Percentiles rank a stretch among this genome's conserved stretches.
Conservation (phyloP, 768 basidiomycete genomes). For the Galerina sulciceps region DNA sequence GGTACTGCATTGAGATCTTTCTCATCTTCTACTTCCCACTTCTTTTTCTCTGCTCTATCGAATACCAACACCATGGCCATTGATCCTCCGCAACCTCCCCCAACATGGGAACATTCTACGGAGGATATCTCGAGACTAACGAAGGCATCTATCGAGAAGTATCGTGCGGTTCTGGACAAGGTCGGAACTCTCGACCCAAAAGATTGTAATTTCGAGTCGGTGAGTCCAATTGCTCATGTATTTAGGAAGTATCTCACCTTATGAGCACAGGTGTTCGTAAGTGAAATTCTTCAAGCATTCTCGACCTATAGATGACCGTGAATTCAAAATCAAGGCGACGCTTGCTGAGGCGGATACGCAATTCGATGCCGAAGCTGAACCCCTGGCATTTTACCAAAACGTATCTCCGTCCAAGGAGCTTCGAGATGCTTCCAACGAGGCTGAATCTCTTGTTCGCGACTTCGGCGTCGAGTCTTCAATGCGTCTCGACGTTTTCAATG, state of each 20-base stretch:
- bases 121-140: slow-evolving; percentile 62
- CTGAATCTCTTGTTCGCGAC: slow-evolving; percentile 72
- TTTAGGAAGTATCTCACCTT: slow-evolving; percentile 5
- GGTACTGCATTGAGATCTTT: slow-evolving; percentile 28
- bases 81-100: slow-evolving; percentile 68
- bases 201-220: slow-evolving; percentile 69
- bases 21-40: slow-evolving; percentile 33
- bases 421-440: slow-evolving; percentile 80
- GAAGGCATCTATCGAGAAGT: slow-evolving; percentile 59
- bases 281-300: slow-evolving; percentile 29
- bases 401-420: slow-evolving; percentile 75
- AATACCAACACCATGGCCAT: slow-evolving; percentile 46
- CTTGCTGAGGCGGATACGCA: slow-evolving; percentile 66
- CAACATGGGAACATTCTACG: slow-evolving; percentile 67
- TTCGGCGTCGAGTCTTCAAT: slow-evolving; percentile 79
- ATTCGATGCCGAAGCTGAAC: slow-evolving; percentile 55
- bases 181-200: slow-evolving; percentile 60
- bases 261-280: slow-evolving; percentile 67
- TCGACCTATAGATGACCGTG: slow-evolving; percentile 20
- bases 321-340: slow-evolving; percentile 42
- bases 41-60: slow-evolving; percentile 31
- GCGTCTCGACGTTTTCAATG: slow-evolving; percentile 80
- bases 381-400: slow-evolving; percentile 80
- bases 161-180: slow-evolving; percentile 59
- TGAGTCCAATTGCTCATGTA: slow-evolving; percentile 33